These are phyloP conservation scores for Sapria himalayana DNA, from an alignment of 345 rosid species.

Conservation along the genomic window DNA sequence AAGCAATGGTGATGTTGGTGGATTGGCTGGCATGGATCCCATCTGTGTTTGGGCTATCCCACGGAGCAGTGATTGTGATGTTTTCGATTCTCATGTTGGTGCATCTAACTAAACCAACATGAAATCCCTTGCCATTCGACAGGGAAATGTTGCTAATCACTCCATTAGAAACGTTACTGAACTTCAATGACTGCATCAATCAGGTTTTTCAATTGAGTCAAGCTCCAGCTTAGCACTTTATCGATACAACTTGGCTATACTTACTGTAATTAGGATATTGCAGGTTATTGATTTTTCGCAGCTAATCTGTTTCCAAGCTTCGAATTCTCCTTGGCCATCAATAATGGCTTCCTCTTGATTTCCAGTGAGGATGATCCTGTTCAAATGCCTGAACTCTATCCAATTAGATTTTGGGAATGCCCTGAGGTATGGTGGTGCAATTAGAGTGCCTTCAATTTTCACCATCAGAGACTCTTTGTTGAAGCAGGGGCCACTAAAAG, in stretches of 20 bases:
- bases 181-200: constrained; percentile 19
- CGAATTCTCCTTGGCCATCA: constrained; percentile 24
- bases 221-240: no score
- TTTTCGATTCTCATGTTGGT: constrained; percentile 12
- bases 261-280: constrained; percentile 16
- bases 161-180: constrained; percentile 19
- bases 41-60: constrained; percentile 47
- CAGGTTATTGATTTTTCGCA: constrained; percentile 12
- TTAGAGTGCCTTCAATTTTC: constrained; percentile 17
- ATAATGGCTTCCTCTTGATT: constrained; percentile 3
- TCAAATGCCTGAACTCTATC: constrained; percentile 17
- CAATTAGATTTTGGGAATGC: constrained; percentile 12
- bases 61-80: constrained; percentile 20
- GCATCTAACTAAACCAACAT: constrained; percentile 15
- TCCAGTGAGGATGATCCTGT: constrained; percentile 12
- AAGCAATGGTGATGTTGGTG: constrained; percentile 14
- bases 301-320: constrained; percentile 22
- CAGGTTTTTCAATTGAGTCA: not conserved
- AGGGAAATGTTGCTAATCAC: constrained; percentile 16
- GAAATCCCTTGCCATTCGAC: constrained; percentile 28
- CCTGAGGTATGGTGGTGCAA: constrained; percentile 11
- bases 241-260: no score
- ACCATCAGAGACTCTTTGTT: constrained; percentile 13
- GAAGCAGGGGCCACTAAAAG: constrained; percentile 17
- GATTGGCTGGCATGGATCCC: constrained; percentile 35